Conservation (phyloP, 441 rosid species). For the Isatis lusitanica region DNA sequence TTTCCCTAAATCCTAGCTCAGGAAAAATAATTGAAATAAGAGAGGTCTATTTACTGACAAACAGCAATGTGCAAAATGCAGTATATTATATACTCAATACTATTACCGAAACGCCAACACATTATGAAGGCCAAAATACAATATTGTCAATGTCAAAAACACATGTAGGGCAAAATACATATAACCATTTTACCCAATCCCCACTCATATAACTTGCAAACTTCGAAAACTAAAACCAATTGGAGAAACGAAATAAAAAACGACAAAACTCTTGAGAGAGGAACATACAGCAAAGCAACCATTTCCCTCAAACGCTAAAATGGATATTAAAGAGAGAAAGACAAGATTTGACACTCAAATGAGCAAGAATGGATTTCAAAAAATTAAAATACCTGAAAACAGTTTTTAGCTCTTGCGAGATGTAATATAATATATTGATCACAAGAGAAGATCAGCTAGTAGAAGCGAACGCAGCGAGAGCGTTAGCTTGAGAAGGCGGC, state of each 20-base stretch:
- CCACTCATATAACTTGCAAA: constrained; percentile 19
- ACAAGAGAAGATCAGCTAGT: constrained; percentile 41
- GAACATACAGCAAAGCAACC: not conserved
- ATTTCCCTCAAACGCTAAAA: not conserved
- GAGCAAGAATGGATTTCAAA: constrained; percentile 13
- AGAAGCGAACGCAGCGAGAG: constrained; percentile 73
- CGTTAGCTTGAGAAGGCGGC: constrained; percentile 83
- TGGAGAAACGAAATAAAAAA: constrained; percentile 19
- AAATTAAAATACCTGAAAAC: not conserved
- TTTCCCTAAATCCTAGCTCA: not conserved
- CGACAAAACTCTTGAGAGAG: constrained; percentile 26
- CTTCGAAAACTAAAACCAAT: not conserved
- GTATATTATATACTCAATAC: not conserved
- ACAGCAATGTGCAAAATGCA: not conserved
- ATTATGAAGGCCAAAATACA: not conserved
- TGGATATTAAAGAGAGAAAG: not conserved
- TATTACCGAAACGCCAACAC: not conserved
- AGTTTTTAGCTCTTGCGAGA: not conserved
- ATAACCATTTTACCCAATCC: constrained; percentile 4
- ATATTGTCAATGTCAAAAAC: not conserved
- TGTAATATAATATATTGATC: not conserved
- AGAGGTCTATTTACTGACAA: not conserved
- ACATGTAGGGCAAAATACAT: not conserved
- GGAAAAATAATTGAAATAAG: not conserved
- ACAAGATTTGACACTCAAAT: not conserved